Base-by-base conservation (phyloP, 176 grass and related monocot species). In the Avena eriantha region DNA sequence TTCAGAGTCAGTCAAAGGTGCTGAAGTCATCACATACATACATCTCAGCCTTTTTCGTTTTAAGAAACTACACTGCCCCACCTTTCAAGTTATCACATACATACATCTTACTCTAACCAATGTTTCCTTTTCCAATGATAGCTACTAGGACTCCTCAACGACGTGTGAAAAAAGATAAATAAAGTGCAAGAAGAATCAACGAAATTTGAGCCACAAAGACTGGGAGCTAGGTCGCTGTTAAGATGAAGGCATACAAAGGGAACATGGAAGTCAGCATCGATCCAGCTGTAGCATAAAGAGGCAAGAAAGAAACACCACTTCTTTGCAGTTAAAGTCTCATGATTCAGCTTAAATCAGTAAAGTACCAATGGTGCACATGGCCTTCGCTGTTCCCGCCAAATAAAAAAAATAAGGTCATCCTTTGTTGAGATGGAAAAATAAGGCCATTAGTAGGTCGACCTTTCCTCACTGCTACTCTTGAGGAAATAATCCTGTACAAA, bases 401-500 rank as follows among this genome's bases (percentile, higher is more conserved):
- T 4, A 60, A 63, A 21, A 41, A 41, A 15, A 51, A 51, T 51
- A 53, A 53, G 50, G 51, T 54, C 51, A 54, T 54, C 4, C 5
- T 36, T 36, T 36, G 4, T 36, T 36, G 35, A 36, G 35, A 36
- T 36, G 35, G 35, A 53, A 23, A n/a, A 21, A 56, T 1, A n/a
- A 71, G 35, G 35, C 0, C 36, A 72, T 22, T 47, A 47, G 45
- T 26, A 88, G 17, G 55, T 55, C 2, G 53, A 71, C 16, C 41
- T 70, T 63, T 71, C 35, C 22, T 81, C 43, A 10, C 70, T 72
- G 1, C 51, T 80, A 80, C 57, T 50, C 1, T 14, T 13, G 70
- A 22, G 35, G 36, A 60, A 49, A 47, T 47, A 51, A 53, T 83
- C 33, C 82, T 85, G 77, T 82, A 85, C 90, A 81, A n/a, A 88